phyloP scores from a whole-genome alignment of 495 filamentous ascomycete species.

The Opeltia flavorubescens region DNA sequence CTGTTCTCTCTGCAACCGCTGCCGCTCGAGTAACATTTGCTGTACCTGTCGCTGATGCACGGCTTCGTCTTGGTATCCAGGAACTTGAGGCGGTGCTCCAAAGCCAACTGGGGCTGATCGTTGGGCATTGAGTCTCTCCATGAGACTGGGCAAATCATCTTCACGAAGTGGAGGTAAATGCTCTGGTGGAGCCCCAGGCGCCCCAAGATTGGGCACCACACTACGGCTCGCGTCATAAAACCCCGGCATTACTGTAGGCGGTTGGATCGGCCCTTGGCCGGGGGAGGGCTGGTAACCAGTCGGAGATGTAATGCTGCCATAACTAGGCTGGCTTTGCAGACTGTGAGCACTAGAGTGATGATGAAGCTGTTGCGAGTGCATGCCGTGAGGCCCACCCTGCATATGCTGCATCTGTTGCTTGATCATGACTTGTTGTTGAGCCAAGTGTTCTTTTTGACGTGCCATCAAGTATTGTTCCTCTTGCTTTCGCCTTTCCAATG shows the following conservation, averaged over 20 bases:
- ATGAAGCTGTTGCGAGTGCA: constrained; percentile 49
- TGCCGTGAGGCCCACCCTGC: constrained; percentile 37
- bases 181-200: constrained; percentile 38
- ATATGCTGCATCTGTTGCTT: constrained; percentile 50
- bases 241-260: constrained; percentile 39
- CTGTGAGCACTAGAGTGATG: constrained; percentile 92
- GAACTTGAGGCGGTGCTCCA: constrained; percentile 33
- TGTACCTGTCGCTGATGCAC: constrained; percentile 44
- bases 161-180: constrained; percentile 35
- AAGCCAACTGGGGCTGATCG: constrained; percentile 38
- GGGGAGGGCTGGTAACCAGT: constrained; percentile 59
- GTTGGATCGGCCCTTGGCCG: constrained; percentile 52
- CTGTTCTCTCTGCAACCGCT: constrained; percentile 49
- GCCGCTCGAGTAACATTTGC: constrained; percentile 45
- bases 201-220: constrained; percentile 30
- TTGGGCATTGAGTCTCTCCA: constrained; percentile 44
- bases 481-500: constrained; percentile 87
- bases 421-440: constrained; percentile 64
- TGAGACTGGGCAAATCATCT: constrained; percentile 45
- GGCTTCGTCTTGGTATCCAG: constrained; percentile 39
- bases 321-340: constrained; percentile 89
- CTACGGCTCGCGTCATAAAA: constrained; percentile 49
- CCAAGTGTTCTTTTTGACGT: constrained; percentile 82
- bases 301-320: constrained; percentile 82
- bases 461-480: constrained; percentile 96